Base-by-base conservation (phyloP, 495 filamentous ascomycete genomes). In the Articulospora tetracladia region DNA sequence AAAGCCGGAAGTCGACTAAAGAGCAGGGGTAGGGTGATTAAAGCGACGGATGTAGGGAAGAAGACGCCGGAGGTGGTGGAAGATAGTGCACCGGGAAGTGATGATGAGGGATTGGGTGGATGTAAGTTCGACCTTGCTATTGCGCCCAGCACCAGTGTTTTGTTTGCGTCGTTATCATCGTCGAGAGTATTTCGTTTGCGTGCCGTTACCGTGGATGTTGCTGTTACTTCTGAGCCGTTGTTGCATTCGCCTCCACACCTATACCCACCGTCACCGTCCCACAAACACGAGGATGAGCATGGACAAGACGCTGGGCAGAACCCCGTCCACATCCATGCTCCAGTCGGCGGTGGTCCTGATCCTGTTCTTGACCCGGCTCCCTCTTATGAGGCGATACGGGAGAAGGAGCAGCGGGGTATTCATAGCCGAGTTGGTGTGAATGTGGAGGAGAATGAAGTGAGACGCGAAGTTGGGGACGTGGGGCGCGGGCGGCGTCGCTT, bases 101-200 rank as follows among this genome's bases (percentile, higher is more conserved):
- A 95, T 67, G 90, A 93, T 72, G 92, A 97, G 71, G 91, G 91
- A 49, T 78, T 96, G 71, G 92, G 92, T 51, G 92, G 92, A 66
- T 97, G 92, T 96, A 83, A 87, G 92, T 85, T 53, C 62, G 61
- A 27, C 53, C 32, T 36, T 28, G 20, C 58, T 55, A 39, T 19
- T 55, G 28, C 26, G 25, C 25, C 50, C 25, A 30, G 25, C 22
- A 30, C 25, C 1, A 26, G 25, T 53, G 50, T 53, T 44, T 44
- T 44, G 15, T 44, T 44, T 44, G 17, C 8, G 39, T 44, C 39
- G 39, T 44, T 44, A 17, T 11, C 8, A 11, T 44, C 39, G 17
- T 44, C 39, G 39, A 44, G 39, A 19, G 39, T 44, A 3, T 44
- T 8, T 44, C 39, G 39, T 44, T 44, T 44, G 39, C 39, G 39